phyloP scores from a whole-genome alignment of 352 stramenopile species.

The Thalassiosira exigua region DNA sequence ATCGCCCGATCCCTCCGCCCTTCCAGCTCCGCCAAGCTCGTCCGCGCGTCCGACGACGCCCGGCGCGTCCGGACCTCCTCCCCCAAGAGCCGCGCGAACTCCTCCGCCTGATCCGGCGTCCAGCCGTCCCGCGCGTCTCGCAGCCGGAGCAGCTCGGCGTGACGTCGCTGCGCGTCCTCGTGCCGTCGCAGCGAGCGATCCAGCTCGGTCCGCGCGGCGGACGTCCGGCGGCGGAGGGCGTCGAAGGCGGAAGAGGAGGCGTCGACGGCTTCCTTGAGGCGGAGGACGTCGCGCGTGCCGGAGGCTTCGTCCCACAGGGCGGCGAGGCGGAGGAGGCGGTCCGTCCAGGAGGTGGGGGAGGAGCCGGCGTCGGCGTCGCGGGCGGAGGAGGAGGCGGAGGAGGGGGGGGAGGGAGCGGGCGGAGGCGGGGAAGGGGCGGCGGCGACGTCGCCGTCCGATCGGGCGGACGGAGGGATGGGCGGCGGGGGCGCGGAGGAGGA shows the following conservation, averaged over 20 bases:
- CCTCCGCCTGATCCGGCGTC: constrained; percentile 49
- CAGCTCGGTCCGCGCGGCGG: constrained; percentile 27
- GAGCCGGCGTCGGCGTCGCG: no score
- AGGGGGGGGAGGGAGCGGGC: no score
- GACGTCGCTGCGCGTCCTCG: constrained; percentile 42
- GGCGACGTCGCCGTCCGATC: no score
- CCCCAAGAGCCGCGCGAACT: constrained; percentile 58
- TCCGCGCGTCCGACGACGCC: constrained; percentile 31
- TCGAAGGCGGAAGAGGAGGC: constrained; percentile 54
- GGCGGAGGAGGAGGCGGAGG: no score
- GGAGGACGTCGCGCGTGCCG: constrained; percentile 49
- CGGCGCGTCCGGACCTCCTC: constrained; percentile 47
- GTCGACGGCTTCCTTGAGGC: constrained; percentile 59
- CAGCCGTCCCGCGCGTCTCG: constrained; percentile 50
- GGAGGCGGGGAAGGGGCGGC: no score
- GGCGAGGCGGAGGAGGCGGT: neutral
- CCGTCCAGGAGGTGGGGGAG: neutral
- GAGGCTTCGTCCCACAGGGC: constrained; percentile 58
- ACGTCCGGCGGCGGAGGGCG: constrained; percentile 22
- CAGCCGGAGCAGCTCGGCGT: constrained; percentile 49
- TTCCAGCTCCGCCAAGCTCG: constrained; percentile 46
- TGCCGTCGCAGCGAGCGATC: constrained; percentile 31
- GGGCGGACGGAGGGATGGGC: no score
- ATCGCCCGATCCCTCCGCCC: constrained; percentile 49
- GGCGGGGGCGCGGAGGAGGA: no score